phyloP scores from a whole-genome alignment of 225 moss, liverwort and hornwort species.

The Lunularia cruciata region DNA sequence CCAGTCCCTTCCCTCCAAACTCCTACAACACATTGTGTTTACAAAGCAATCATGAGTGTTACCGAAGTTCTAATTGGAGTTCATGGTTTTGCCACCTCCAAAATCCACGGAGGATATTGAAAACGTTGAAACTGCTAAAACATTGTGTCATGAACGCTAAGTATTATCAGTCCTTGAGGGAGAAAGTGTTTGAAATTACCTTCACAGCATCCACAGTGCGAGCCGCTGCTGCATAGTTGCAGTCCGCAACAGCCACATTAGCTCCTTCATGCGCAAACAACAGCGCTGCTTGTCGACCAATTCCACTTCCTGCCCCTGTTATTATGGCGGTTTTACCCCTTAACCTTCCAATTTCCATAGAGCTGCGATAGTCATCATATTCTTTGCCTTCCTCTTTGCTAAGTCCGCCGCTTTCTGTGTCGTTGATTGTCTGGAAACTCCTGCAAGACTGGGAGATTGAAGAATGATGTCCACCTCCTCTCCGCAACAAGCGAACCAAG shows the following conservation, averaged over 20 bases:
- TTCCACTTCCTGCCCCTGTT: constrained; percentile 94
- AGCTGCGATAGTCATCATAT: constrained; percentile 34
- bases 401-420: constrained; percentile 14
- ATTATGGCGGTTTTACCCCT: constrained; percentile 51
- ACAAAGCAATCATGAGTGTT: background rate
- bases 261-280: constrained; percentile 96
- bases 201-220: constrained; percentile 90
- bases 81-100: background rate
- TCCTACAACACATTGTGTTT: constrained; percentile 42
- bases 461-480: constrained; percentile 5
- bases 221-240: constrained; percentile 77
- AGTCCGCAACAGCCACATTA: constrained; percentile 75
- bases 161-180: too few species aligned
- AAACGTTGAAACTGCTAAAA: background rate
- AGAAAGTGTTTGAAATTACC: too few species aligned
- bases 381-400: constrained; percentile 37
- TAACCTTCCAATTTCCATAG: constrained; percentile 41
- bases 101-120: background rate
- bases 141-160: too few species aligned
- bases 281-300: constrained; percentile 87
- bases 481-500: constrained; percentile 18
- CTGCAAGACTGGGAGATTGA: background rate
- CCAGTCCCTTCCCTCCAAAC: constrained; percentile 79
- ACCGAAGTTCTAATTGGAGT: too few species aligned
- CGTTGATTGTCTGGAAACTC: constrained; percentile 20